Percentiles rank a stretch among this genome's conserved stretches.
Conservation (phyloP, 805 yeast species). For the Ogataea siamensis region DNA sequence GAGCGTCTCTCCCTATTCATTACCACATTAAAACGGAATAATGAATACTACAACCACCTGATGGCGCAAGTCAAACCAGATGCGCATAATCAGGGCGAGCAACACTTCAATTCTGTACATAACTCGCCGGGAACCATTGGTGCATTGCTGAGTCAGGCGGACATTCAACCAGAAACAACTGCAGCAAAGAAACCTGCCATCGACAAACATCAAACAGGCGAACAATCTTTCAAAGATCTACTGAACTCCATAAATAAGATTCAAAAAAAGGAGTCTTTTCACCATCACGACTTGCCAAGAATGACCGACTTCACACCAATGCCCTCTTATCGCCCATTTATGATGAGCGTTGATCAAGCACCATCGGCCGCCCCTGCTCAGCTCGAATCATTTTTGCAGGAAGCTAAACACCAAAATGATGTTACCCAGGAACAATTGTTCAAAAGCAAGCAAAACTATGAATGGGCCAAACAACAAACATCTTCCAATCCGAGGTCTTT, state of each 20-base stretch:
- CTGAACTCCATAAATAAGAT: conserved; percentile 26
- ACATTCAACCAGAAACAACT: background rate
- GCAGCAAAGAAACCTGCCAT: background rate
- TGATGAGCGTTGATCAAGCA: background rate
- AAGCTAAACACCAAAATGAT: conserved; percentile 42
- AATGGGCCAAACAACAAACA: conserved; percentile 43
- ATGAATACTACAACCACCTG: conserved; percentile 17
- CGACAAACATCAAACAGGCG: background rate
- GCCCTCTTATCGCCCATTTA: conserved; percentile 14
- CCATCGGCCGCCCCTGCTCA: conserved; percentile 9
- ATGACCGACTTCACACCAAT: conserved; percentile 29
- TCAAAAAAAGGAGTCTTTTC: conserved; percentile 10
- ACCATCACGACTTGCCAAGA: conserved; percentile 18
- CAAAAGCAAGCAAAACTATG: conserved; percentile 49
- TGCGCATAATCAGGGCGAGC: too few relatives aligned
- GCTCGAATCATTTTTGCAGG: conserved; percentile 42
- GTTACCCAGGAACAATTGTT: conserved; percentile 42
- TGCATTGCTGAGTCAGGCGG: conserved; percentile 3
- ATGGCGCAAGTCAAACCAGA: conserved; percentile 1
- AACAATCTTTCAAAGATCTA: conserved; percentile 24
- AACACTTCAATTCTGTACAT: too few relatives aligned
- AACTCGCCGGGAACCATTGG: conserved; percentile 9
- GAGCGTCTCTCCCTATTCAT: conserved; percentile 17
- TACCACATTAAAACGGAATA: conserved; percentile 26
- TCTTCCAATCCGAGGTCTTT: conserved; percentile 38